These are phyloP conservation scores for Pistacia vera DNA, from an alignment of 345 rosid genomes.

Conservation along the genomic window DNA sequence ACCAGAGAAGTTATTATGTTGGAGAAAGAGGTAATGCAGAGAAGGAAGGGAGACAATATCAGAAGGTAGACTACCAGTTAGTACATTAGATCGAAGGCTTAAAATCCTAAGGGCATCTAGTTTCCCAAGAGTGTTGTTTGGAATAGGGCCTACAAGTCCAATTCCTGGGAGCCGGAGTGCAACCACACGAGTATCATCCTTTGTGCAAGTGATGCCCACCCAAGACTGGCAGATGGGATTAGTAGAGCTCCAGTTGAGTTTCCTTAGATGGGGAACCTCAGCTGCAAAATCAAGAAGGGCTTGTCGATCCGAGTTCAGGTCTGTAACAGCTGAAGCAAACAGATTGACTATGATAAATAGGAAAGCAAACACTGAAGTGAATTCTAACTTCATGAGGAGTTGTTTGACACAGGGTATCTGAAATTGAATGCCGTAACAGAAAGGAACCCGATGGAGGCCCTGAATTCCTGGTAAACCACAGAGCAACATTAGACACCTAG, in stretches of 20 bases:
- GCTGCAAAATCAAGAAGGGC: conserved; percentile 66
- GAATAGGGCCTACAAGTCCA: conserved; percentile 74
- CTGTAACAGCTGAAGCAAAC: conserved; percentile 47
- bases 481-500: conserved; percentile 20
- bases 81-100: conserved; percentile 71
- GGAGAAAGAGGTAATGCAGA: conserved; percentile 71
- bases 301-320: conserved; percentile 63
- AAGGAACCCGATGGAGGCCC: conserved; percentile 30
- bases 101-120: conserved; percentile 59
- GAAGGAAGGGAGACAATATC: conserved; percentile 62
- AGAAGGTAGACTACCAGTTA: conserved; percentile 72
- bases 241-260: conserved; percentile 63
- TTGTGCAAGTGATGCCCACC: conserved; percentile 67
- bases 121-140: conserved; percentile 68
- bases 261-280: conserved; percentile 57
- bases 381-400: conserved; percentile 39
- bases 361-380: conserved; percentile 27
- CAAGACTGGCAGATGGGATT: conserved; percentile 63
- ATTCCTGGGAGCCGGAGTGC: conserved; percentile 69
- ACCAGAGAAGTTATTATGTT: conserved; percentile 73
- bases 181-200: conserved; percentile 40
- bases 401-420: conserved; percentile 19
- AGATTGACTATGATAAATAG: conserved; percentile 31
- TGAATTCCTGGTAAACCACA: conserved; percentile 39
- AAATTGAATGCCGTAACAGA: conserved; percentile 19